These are phyloP conservation scores for Suillus spraguei DNA, from an alignment of 768 basidiomycete genomes.

Conservation along the genomic window DNA sequence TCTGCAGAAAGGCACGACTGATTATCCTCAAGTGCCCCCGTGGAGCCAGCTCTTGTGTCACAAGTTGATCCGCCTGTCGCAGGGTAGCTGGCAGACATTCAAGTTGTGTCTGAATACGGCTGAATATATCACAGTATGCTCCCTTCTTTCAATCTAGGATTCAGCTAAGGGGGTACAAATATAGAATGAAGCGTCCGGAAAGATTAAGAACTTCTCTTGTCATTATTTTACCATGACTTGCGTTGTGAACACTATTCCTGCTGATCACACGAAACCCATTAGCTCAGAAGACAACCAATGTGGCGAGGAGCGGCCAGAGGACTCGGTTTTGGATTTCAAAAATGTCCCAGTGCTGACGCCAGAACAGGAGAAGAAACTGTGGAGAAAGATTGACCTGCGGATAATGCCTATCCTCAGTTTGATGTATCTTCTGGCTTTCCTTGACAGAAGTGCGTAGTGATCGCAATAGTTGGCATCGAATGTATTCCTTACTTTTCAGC, in stretches of 20 bases:
- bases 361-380: slow-evolving; percentile 52
- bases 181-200: not conserved
- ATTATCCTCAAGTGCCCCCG: too few species aligned
- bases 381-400: slow-evolving; percentile 57
- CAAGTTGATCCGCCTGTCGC: not conserved
- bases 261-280: not conserved
- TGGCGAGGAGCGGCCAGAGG: not conserved
- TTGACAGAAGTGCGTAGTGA: slow-evolving; percentile 52
- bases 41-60: not conserved
- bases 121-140: too few species aligned
- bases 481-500: not conserved
- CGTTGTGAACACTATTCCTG: not conserved
- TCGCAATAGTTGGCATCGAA: not conserved
- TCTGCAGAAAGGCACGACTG: not conserved
- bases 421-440: slow-evolving; percentile 62
- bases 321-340: not conserved
- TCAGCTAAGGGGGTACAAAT: not conserved
- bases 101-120: not conserved
- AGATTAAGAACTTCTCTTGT: not conserved
- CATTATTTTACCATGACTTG: not conserved
- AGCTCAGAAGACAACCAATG: not conserved
- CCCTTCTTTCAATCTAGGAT: not conserved
- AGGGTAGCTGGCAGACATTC: not conserved
- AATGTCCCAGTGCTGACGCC: slow-evolving; percentile 26
- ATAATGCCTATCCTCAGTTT: slow-evolving; percentile 58